Conservation (phyloP, 164 flowering plant genomes). For the Nymphaea colorata region DNA sequence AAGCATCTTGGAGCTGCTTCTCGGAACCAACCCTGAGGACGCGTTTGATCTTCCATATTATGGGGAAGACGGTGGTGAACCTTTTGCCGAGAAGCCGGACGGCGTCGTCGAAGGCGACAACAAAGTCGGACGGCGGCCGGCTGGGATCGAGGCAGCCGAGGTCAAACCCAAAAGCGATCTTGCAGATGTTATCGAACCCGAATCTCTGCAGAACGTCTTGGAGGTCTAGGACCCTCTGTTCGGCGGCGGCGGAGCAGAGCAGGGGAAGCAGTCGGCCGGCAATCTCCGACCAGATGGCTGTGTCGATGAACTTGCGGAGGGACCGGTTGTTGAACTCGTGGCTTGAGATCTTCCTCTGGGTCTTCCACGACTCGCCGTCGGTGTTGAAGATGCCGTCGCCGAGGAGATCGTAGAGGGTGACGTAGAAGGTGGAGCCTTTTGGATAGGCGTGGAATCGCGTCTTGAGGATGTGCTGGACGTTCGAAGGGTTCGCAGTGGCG, state of each 20-base stretch:
- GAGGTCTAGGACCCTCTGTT: slow-evolving; percentile 17
- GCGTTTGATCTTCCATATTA: slow-evolving; percentile 30
- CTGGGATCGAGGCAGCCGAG: slow-evolving; percentile 13
- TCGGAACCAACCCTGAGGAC: slow-evolving; percentile 27
- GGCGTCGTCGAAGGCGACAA: slow-evolving; percentile 28
- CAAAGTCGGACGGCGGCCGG: slow-evolving; percentile 20
- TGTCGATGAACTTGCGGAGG: slow-evolving; percentile 25
- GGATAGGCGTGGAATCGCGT: slow-evolving; percentile 36
- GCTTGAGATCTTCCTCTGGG: slow-evolving; percentile 42
- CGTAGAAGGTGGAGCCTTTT: slow-evolving; percentile 21
- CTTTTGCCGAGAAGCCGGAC: slow-evolving; percentile 13
- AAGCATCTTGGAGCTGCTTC: background rate
- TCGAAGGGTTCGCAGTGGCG: slow-evolving; percentile 27
- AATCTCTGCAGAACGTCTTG: slow-evolving; percentile 31
- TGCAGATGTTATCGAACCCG: slow-evolving; percentile 32
- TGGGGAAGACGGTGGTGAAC: slow-evolving; percentile 16
- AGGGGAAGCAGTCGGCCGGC: slow-evolving; percentile 21
- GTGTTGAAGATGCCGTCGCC: slow-evolving; percentile 42
- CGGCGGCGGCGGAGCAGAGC: slow-evolving; percentile 11
- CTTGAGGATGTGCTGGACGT: slow-evolving; percentile 36
- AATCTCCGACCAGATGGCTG: slow-evolving; percentile 17
- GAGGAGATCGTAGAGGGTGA: slow-evolving; percentile 25
- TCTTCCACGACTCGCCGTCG: slow-evolving; percentile 33
- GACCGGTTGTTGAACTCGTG: slow-evolving; percentile 37
- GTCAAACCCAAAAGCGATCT: slow-evolving; percentile 37